Conservation (phyloP, 805 yeast genomes). For the Pichia kluyveri region DNA sequence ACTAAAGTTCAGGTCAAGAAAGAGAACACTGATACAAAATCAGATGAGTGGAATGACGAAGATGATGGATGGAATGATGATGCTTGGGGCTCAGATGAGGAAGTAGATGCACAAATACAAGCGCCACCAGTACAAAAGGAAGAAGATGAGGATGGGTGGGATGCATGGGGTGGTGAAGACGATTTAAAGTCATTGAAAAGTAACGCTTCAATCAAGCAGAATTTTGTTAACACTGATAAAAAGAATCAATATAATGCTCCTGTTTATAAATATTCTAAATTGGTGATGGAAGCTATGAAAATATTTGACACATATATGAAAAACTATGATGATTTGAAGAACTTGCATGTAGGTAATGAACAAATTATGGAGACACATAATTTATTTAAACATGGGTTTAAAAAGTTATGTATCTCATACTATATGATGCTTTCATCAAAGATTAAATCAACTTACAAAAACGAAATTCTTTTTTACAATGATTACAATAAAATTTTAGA, state of each 20-base stretch:
- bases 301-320: slow-evolving; percentile 14
- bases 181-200: background rate
- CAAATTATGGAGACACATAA: slow-evolving; percentile 15
- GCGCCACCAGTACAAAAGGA: slow-evolving; percentile 11
- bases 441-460: slow-evolving; percentile 14
- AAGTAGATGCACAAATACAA: background rate
- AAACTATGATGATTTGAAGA: slow-evolving; percentile 13
- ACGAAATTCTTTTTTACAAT: slow-evolving; percentile 23
- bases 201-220: too few species aligned
- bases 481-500: slow-evolving; percentile 23
- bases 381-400: slow-evolving; percentile 19
- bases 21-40: background rate
- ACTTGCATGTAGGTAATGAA: slow-evolving; percentile 5
- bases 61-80: slow-evolving; percentile 7
- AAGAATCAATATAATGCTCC: background rate
- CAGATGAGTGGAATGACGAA: slow-evolving; percentile 5
- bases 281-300: slow-evolving; percentile 10
- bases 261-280: slow-evolving; percentile 14
- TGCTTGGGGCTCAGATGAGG: slow-evolving; percentile 1
- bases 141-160: slow-evolving; percentile 24
- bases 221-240: too few species aligned
- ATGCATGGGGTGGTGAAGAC: slow-evolving; percentile 12
- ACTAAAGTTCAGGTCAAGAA: background rate
- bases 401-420: slow-evolving; percentile 18
- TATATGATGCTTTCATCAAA: slow-evolving; percentile 20